Base-by-base conservation (phyloP, 139 green algal species). In the Eudorina sp. region DNA sequence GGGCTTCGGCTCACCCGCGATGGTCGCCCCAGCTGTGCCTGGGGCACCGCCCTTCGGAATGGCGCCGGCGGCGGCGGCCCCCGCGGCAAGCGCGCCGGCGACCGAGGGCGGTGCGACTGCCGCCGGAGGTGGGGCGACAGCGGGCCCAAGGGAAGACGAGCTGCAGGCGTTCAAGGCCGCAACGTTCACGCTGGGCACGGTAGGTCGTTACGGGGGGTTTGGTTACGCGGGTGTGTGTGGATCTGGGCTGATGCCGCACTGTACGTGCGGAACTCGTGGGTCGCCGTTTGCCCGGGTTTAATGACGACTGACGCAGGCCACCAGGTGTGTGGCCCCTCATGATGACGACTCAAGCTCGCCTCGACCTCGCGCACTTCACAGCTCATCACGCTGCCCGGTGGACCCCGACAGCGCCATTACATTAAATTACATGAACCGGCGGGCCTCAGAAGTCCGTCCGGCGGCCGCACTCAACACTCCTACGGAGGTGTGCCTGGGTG, bases 181-280 rank as follows among this genome's bases (percentile, higher is more conserved):
- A 6, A 38, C 38, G 19, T 85, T 85, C 41, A 75, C 78, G 27
- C 38, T 74, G 13, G 78, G 78, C 23, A 85, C 58, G 78, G 78
- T 85, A 36, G 27, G 41, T 6, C 23, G 29, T 11, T 27, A 4
- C 29, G 64, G 64, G 11, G 64, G 29, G 64, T 41, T 40, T 41
- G 6, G 23, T 11, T 7, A n/a, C 29, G 64, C 40, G 13, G 16
- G 51, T 58, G 51, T 13, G 51, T 58, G 51, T 13, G 51, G 51
- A 16, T 13, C 51, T 58, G 51, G 51, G 51, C 51, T 25, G 13
- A 13, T 13, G 51, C 13, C 51, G 51, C 51, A 58, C 13, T 16
- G 51, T 58, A 16, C 16, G 13, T 25, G 16, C 13, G 51, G 13
- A 58, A 58, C 51, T 13, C 16, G 13, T 58, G 13, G 13, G 51